phyloP scores from a whole-genome alignment of 176 grass and related monocot genomes.

The Chrysopogon serrulatus region DNA sequence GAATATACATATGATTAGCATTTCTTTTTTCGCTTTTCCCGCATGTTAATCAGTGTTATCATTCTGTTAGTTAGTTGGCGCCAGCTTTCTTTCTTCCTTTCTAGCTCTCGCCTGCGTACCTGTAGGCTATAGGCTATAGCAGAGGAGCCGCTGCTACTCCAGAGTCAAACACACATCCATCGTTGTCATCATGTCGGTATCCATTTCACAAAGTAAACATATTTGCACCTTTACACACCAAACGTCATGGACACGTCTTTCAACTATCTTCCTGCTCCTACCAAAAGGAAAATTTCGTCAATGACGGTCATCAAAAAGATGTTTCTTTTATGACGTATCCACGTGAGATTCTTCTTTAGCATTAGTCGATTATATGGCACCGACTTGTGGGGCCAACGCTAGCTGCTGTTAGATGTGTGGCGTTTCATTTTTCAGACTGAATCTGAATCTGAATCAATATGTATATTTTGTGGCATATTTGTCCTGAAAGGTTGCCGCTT shows the following conservation, averaged over 20 bases:
- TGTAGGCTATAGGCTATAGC: too few species aligned
- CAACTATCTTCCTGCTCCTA: neutral
- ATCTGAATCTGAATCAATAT: too few species aligned
- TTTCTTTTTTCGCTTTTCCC: neutral
- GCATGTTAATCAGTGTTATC: slow-evolving; percentile 27
- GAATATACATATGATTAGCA: neutral
- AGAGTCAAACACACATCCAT: neutral
- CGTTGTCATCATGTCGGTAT: neutral
- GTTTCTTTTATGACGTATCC: neutral
- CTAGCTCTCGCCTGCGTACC: neutral
- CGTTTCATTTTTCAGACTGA: too few species aligned
- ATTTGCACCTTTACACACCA: neutral
- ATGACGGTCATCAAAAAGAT: neutral
- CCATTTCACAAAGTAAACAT: neutral
- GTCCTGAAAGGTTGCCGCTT: too few species aligned
- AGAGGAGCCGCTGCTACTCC: neutral
- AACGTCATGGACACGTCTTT: neutral
- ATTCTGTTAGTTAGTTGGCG: slow-evolving; percentile 23
- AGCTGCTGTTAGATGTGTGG: too few species aligned
- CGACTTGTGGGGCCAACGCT: neutral
- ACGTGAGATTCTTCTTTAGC: neutral
- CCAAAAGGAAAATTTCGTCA: neutral
- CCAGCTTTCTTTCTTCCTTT: neutral
- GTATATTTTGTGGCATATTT: neutral
- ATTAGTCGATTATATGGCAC: neutral